These are phyloP conservation scores for Polytrichum formosum DNA, from an alignment of 225 moss, liverwort and hornwort genomes.

Conservation along the genomic window DNA sequence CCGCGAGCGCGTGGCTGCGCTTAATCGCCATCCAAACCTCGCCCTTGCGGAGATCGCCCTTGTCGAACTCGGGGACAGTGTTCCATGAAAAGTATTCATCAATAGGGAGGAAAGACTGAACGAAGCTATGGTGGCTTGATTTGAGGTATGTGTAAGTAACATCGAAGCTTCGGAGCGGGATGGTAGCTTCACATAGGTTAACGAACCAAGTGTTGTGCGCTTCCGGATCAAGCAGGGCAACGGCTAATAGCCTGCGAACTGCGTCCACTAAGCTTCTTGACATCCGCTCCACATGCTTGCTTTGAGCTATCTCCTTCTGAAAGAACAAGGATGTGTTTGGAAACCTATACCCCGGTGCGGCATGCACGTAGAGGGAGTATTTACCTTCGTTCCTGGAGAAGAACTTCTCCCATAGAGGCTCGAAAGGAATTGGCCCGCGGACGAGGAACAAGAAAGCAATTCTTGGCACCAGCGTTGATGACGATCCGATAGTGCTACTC, in stretches of 20 bases:
- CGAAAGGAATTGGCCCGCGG: slow-evolving; percentile 22
- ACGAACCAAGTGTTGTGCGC: slow-evolving; percentile 41
- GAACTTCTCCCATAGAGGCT: slow-evolving; percentile 34
- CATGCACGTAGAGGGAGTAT: slow-evolving; percentile 39
- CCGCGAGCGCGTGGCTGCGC: slow-evolving; percentile 28
- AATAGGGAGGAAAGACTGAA: slow-evolving; percentile 30
- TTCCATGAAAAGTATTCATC: slow-evolving; percentile 19
- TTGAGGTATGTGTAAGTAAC: slow-evolving; percentile 22
- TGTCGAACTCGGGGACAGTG: slow-evolving; percentile 29
- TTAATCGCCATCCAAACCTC: slow-evolving; percentile 45
- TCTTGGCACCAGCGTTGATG: slow-evolving; percentile 3
- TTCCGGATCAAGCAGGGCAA: slow-evolving; percentile 28
- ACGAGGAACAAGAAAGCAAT: slow-evolving; percentile 50
- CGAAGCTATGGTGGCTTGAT: slow-evolving; percentile 35
- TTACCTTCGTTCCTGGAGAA: slow-evolving; percentile 25
- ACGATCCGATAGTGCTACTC: too few species aligned
- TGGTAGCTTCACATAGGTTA: slow-evolving; percentile 35
- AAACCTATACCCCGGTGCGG: slow-evolving; percentile 22
- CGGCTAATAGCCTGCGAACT: slow-evolving; percentile 30
- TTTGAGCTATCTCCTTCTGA: slow-evolving; percentile 19
- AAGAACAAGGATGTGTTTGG: slow-evolving; percentile 28
- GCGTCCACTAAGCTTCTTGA: slow-evolving; percentile 40
- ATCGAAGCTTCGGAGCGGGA: slow-evolving; percentile 34
- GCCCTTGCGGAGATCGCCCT: slow-evolving; percentile 36
- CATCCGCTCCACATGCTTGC: slow-evolving; percentile 28